A percentile compares a stretch with the other conserved stretches of the same genome.
phyloP scores from a whole-genome alignment of 2,329 filamentous ascomycete species.

The Exophiala phaeomuriformis region DNA sequence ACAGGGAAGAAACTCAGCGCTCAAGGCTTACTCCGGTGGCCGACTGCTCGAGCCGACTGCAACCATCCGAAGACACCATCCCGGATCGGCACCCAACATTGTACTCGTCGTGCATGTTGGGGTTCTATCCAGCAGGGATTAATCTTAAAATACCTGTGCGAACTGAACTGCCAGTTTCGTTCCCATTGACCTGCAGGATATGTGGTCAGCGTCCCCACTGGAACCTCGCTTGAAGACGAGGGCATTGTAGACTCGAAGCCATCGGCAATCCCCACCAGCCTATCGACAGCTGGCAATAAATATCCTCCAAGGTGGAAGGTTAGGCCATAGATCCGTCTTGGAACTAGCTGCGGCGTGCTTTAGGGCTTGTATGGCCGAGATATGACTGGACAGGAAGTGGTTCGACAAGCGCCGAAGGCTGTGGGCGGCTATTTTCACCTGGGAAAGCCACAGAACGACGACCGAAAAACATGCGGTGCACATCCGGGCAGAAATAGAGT shows the following conservation, averaged over 20 bases:
- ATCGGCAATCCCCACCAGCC: neutral
- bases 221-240: neutral
- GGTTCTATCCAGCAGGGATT: too few species aligned
- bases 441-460: slow-evolving; percentile 8
- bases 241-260: neutral
- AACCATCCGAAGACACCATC: neutral
- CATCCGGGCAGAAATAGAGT: too few species aligned
- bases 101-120: too few species aligned
- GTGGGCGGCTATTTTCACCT: slow-evolving; percentile 17
- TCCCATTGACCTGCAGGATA: too few species aligned
- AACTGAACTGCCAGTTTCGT: too few species aligned
- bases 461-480: too few species aligned
- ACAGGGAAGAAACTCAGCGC: neutral
- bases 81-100: too few species aligned
- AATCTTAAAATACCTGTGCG: too few species aligned
- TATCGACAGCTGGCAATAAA: slow-evolving; percentile 6
- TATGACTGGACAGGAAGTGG: slow-evolving; percentile 1
- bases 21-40: slow-evolving; percentile 7
- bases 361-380: slow-evolving; percentile 11
- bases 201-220: too few species aligned
- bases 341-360: slow-evolving; percentile 10
- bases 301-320: slow-evolving; percentile 8
- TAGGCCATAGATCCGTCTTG: neutral
- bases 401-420: slow-evolving; percentile 21
- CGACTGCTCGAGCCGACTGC: slow-evolving; percentile 1